phyloP scores from a whole-genome alignment of 225 moss, liverwort and hornwort genomes.

The Bryum argenteum region DNA sequence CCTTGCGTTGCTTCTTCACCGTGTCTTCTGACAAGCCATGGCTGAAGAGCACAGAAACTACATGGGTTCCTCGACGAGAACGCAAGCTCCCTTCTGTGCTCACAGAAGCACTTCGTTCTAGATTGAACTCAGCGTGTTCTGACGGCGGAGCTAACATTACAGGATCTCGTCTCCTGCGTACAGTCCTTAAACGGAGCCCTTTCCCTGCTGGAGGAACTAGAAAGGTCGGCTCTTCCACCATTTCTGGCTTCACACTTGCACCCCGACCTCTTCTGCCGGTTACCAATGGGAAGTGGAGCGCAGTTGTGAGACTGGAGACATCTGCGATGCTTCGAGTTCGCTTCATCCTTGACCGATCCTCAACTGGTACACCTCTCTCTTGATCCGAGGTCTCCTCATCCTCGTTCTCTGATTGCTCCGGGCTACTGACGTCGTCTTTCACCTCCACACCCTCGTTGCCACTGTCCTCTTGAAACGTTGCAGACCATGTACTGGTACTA shows the following conservation, averaged over 20 bases:
- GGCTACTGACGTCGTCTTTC: slow-evolving; percentile 39
- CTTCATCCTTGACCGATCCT: slow-evolving; percentile 42
- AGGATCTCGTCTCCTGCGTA: slow-evolving; percentile 54
- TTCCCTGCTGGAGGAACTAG: slow-evolving; percentile 42
- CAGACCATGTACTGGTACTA: slow-evolving; percentile 46
- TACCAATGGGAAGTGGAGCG: slow-evolving; percentile 47
- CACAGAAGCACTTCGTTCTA: slow-evolving; percentile 50
- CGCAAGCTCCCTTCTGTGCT: slow-evolving; percentile 55
- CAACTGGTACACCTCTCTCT: slow-evolving; percentile 31
- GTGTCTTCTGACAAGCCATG: slow-evolving; percentile 55
- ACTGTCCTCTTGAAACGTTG: slow-evolving; percentile 40
- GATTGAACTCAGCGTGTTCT: slow-evolving; percentile 35
- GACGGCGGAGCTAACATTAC: slow-evolving; percentile 36
- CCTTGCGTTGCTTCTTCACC: slow-evolving; percentile 59
- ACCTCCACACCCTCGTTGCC: slow-evolving; percentile 37
- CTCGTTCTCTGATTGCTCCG: slow-evolving; percentile 26
- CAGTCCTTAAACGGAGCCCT: slow-evolving; percentile 51
- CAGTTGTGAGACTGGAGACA: slow-evolving; percentile 49
- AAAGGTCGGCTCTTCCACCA: slow-evolving; percentile 41
- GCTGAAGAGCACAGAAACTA: slow-evolving; percentile 53
- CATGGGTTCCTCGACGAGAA: slow-evolving; percentile 33
- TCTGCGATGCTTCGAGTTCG: slow-evolving; percentile 61
- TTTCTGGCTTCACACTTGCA: slow-evolving; percentile 49
- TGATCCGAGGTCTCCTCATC: slow-evolving; percentile 30
- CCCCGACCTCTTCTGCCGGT: slow-evolving; percentile 62